Evolutionary conservation across 2,329 filamentous ascomycete species (phyloP), one percentile per base, ranked within the genome.

Genomic region (Drechslerella coelobrocha): DNA sequence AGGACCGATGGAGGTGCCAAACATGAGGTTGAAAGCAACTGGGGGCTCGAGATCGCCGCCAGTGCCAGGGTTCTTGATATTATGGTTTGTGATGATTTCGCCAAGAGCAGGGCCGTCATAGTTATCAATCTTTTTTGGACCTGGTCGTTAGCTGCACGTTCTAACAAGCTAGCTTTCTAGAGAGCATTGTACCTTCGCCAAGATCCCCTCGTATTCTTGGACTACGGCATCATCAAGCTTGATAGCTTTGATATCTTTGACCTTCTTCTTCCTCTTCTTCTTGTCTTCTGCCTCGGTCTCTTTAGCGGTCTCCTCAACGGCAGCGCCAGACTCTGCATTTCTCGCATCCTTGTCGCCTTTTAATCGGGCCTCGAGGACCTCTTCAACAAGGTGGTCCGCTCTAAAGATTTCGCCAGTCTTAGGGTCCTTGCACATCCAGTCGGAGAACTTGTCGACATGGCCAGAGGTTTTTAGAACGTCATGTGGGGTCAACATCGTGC

Each of bases 391-490:
- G 82, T 99, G 94, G 78, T 99, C 94, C 66, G 94, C 92, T 75
- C 94, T 88, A 79, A 99, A 87, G 78, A 97, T 96, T 80, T 99
- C 94, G 78, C 94, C 94, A 77, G 89, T 96, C 84, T 96, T 95
- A 73, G 93, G 91, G 80, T 99, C 94, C 81, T 96, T 96, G 87
- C 91, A 96, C 92, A 97, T 97, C 91, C 90, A 97, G 80, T 97
- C 93, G 80, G 91, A 90, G 78, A 97, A 97, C 81, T 96, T 96
- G 80, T 97, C 93, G 74, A 97, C 94, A 81, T 99, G 94, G 73
- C 94, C 94, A 79, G 87, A 90, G 59, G 93, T 96, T 85, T 97
- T 96, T 78, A 99, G 86, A 37, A 99, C 91, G 51, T 94, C 90
- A 77, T 94, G 87, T 31, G 94, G 94, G 41, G 94, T 99, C 78